Conservation (phyloP, 306 rosid genomes). For the Prinsepia uniflora region DNA sequence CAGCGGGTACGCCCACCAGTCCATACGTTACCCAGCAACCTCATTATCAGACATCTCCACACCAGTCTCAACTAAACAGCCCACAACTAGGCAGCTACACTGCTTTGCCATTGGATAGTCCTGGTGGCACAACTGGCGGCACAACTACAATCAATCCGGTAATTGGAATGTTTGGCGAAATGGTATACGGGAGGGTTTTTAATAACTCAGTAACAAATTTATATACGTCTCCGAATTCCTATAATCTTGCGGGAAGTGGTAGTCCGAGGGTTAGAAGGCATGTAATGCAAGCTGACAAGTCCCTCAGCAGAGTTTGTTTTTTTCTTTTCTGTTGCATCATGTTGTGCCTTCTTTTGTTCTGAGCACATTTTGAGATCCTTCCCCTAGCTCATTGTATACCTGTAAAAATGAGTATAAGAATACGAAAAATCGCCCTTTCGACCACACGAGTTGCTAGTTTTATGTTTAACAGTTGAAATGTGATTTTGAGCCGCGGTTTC, state of each 20-base stretch:
- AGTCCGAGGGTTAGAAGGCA: slow-evolving; percentile 71
- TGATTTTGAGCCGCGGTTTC: not conserved
- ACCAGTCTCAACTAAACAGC: slow-evolving; percentile 35
- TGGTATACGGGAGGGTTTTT: slow-evolving; percentile 68
- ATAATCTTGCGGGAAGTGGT: slow-evolving; percentile 38
- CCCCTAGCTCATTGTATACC: slow-evolving; percentile 11
- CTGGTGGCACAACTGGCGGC: too few relatives aligned
- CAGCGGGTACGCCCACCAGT: slow-evolving; percentile 15
- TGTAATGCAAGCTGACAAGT: slow-evolving; percentile 57
- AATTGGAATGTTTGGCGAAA: slow-evolving; percentile 57
- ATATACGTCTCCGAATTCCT: slow-evolving; percentile 57
- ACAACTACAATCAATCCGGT: slow-evolving; percentile 38
- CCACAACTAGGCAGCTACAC: slow-evolving; percentile 25
- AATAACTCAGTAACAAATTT: slow-evolving; percentile 57
- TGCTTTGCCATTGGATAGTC: slow-evolving; percentile 30
- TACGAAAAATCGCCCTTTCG: not conserved
- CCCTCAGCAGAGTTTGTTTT: slow-evolving; percentile 65
- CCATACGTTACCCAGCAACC: slow-evolving; percentile 32
- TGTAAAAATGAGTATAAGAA: slow-evolving; percentile 33
- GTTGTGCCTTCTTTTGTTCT: slow-evolving; percentile 70
- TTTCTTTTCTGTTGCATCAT: slow-evolving; percentile 68
- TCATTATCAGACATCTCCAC: slow-evolving; percentile 31
- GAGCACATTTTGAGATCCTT: slow-evolving; percentile 20
- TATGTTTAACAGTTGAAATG: not conserved
- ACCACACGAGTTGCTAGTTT: not conserved